Percentiles rank a stretch among this genome's conserved stretches.
Evolutionary conservation across 768 basidiomycete genomes (phyloP).

Genomic region (Stropharia rugosoannulata): DNA sequence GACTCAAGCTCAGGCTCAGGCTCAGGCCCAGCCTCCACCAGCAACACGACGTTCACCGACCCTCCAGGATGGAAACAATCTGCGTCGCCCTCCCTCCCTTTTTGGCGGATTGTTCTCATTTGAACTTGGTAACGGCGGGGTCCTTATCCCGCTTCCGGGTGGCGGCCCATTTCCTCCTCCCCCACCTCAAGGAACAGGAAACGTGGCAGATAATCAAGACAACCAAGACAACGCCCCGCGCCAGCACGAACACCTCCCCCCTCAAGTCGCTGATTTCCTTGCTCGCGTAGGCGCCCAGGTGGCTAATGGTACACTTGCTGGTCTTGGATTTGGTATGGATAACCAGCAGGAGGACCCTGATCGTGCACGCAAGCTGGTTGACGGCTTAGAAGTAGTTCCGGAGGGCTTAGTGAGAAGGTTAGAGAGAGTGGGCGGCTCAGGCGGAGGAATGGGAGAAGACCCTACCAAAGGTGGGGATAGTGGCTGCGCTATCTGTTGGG

Average conservation of each 20-base stretch:
- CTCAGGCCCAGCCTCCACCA: background rate
- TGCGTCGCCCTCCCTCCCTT: background rate
- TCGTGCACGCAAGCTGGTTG: constrained; percentile 61
- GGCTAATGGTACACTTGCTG: constrained; percentile 11
- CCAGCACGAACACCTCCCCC: background rate
- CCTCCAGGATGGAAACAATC: background rate
- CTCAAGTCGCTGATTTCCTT: background rate
- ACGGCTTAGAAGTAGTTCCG: constrained; percentile 66
- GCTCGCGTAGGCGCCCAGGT: constrained; percentile 14
- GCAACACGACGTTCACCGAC: background rate
- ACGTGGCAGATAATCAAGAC: background rate
- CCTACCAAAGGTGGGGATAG: constrained; percentile 32
- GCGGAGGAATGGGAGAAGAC: constrained; percentile 28
- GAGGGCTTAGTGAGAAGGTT: constrained; percentile 64
- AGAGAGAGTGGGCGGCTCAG: constrained; percentile 46
- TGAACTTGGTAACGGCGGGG: constrained; percentile 5
- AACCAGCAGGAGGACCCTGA: constrained; percentile 58
- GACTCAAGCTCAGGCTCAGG: background rate
- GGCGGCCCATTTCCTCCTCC: background rate
- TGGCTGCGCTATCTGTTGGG: constrained; percentile 79
- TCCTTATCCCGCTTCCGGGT: background rate
- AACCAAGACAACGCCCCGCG: background rate
- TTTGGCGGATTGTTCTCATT: constrained; percentile 10
- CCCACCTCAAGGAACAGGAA: background rate
- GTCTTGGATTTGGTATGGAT: constrained; percentile 14